Evolutionary conservation across 352 stramenopile genomes (phyloP), one percentile per base, ranked within the genome.

Genomic region (Phytopythium oedochilum): DNA sequence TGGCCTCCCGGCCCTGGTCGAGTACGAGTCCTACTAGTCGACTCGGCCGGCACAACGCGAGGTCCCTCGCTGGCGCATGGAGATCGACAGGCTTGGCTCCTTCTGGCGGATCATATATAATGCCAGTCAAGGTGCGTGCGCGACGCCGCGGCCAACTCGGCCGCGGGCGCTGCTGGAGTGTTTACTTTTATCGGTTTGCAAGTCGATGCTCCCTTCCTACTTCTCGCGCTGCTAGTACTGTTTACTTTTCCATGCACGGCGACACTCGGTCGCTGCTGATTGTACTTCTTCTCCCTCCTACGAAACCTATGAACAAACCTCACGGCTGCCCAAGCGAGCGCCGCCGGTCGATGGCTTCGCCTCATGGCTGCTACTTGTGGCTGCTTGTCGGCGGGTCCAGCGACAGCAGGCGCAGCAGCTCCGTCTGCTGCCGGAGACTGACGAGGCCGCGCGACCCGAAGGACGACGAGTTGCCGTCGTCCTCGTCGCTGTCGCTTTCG

Each of bases 401-500:
- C n/a, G 75, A 82, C 57, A 89, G 64, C 59, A 86, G 68, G 62
- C 77, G 76, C 63, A 87, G 63, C 61, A 87, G 57, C 34, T 81
- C 61, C 14, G 66, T 71, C 38, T 57, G 58, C 56, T 68, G 52
- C 42, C 64, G 38, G 34, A 59, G 60, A 32, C 59, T 57, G 22
- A 44, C 42, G 5, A 48, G 46, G 34, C 56, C 57, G 9, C 44
- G 26, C 15, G 44, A 51, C 8, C 44, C 44, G 29, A 51, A n/a
- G n/a, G n/a, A 51, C 25, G 44, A 51, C 23, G 36, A 60, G 8
- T 38, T 62, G 14, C 57, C 40, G 11, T 57, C 52, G 18, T 65
- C 49, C 9, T 68, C 68, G 25, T 81, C 65, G 10, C 55, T 64
- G 29, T 79, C 76, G 45, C 77, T 80, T 40, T 78, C 71, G 38